Conservation (phyloP, 2,329 filamentous ascomycete genomes). For the Plenodomus tracheiphilus region DNA sequence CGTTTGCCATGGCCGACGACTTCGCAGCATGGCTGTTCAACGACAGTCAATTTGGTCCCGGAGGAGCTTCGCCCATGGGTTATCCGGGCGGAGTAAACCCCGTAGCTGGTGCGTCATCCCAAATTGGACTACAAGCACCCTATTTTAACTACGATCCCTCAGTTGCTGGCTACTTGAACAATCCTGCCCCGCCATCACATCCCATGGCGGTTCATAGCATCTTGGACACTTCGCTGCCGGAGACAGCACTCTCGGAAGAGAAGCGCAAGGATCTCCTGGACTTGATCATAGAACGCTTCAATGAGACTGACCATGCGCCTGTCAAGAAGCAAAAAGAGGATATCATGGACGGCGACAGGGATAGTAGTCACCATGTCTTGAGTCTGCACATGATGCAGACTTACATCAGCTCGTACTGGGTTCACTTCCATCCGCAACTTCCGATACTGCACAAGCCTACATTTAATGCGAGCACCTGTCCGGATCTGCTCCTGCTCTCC, state of each 20-base stretch:
- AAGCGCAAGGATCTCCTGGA: conserved; percentile 84
- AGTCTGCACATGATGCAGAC: conserved; percentile 95
- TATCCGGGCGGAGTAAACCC: conserved; percentile 38
- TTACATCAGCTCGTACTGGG: conserved; percentile 88
- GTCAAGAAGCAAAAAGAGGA: conserved; percentile 74
- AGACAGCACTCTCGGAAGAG: conserved; percentile 81
- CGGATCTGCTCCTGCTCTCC: conserved; percentile 79
- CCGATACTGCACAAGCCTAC: conserved; percentile 95
- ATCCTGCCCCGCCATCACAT: conserved; percentile 64
- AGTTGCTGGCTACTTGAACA: conserved; percentile 53
- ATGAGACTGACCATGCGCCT: conserved; percentile 75
- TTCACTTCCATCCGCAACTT: conserved; percentile 90
- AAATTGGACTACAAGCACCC: conserved; percentile 52
- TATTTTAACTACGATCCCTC: conserved; percentile 56
- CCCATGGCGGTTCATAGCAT: conserved; percentile 89
- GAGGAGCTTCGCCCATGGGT: conserved; percentile 43
- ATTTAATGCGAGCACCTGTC: conserved; percentile 84
- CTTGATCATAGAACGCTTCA: conserved; percentile 78
- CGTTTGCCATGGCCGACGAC: conserved; percentile 85
- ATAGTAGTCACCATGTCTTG: conserved; percentile 64
- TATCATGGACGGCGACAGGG: conserved; percentile 77
- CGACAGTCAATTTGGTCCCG: conserved; percentile 56
- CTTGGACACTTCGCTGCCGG: conserved; percentile 76
- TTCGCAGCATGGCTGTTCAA: conserved; percentile 86
- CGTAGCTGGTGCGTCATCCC: conserved; percentile 44